phyloP scores from a whole-genome alignment of 495 filamentous ascomycete genomes.

The Penicillium canariense region DNA sequence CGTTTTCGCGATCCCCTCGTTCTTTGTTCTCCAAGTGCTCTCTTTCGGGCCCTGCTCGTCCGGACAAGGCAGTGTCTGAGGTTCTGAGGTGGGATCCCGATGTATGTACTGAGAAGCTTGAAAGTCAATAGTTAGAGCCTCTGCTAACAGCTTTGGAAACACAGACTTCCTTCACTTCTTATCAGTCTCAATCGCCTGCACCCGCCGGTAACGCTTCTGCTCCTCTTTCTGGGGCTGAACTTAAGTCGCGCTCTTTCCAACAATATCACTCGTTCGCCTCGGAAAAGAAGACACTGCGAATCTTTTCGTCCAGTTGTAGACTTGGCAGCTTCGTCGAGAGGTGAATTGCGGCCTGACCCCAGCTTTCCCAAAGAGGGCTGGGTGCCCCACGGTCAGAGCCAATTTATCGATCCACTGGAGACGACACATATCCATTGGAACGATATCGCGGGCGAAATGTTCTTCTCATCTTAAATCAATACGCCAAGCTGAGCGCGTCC shows the following conservation, averaged over 20 bases:
- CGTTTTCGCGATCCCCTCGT: conserved; percentile 12
- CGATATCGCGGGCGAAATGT: background rate
- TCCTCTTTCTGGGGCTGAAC: background rate
- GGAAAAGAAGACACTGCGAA: background rate
- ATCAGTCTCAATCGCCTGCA: background rate
- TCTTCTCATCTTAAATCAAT: background rate
- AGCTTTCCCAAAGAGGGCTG: background rate
- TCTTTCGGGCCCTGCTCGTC: background rate
- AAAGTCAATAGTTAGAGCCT: background rate
- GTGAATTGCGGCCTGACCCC: background rate
- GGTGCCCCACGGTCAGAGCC: no score
- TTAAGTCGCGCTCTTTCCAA: background rate
- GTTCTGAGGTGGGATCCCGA: background rate
- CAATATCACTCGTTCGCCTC: background rate
- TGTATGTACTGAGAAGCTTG: background rate
- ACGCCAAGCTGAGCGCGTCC: background rate
- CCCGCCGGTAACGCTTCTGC: background rate
- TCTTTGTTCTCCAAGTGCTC: background rate
- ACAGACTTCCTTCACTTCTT: background rate
- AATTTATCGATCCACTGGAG: background rate
- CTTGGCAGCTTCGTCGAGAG: background rate
- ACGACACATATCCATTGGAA: background rate
- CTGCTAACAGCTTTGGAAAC: background rate
- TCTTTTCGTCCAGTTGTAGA: background rate
- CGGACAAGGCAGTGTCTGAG: background rate